Evolutionary conservation across 169 alveolate species (phyloP).

Genomic region (Nephromyces sp.): DNA sequence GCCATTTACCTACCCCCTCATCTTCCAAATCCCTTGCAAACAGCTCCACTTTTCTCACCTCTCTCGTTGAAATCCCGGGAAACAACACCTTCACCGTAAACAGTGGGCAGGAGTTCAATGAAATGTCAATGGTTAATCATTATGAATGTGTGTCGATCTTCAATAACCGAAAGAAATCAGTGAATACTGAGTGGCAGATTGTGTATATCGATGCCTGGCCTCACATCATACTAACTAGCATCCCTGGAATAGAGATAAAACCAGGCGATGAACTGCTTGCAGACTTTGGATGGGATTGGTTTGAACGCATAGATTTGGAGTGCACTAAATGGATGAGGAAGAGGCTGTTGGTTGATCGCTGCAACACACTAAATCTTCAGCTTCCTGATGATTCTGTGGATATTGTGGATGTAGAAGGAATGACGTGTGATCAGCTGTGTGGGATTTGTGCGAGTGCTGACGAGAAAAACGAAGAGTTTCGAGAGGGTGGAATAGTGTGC

Average conservation of each 20-base stretch:
- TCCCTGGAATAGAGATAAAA: conserved; percentile 38
- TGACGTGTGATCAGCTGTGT: not conserved
- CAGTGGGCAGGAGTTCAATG: not conserved
- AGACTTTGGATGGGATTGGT: conserved; percentile 45
- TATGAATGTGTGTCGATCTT: not conserved
- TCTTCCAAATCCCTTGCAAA: too few species aligned
- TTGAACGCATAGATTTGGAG: not conserved
- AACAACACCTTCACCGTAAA: not conserved
- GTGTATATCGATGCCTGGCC: conserved; percentile 52
- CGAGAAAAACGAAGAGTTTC: not conserved
- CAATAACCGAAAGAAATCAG: not conserved
- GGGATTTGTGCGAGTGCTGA: not conserved
- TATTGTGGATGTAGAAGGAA: conserved; percentile 3
- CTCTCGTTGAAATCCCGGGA: too few species aligned
- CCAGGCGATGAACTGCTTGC: conserved; percentile 49
- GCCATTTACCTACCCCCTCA: too few species aligned
- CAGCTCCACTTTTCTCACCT: too few species aligned
- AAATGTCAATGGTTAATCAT: not conserved
- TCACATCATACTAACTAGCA: conserved; percentile 38
- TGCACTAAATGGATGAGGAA: not conserved
- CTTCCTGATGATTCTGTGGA: not conserved
- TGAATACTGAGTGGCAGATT: conserved; percentile 11
- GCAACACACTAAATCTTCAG: not conserved
- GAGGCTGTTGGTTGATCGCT: not conserved
- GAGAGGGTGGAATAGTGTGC: conserved; percentile 21